A percentile compares a stretch with the other conserved stretches of the same genome.
Evolutionary conservation across 2,329 filamentous ascomycete genomes (phyloP).

Genomic region (Aspergillus japonicus): DNA sequence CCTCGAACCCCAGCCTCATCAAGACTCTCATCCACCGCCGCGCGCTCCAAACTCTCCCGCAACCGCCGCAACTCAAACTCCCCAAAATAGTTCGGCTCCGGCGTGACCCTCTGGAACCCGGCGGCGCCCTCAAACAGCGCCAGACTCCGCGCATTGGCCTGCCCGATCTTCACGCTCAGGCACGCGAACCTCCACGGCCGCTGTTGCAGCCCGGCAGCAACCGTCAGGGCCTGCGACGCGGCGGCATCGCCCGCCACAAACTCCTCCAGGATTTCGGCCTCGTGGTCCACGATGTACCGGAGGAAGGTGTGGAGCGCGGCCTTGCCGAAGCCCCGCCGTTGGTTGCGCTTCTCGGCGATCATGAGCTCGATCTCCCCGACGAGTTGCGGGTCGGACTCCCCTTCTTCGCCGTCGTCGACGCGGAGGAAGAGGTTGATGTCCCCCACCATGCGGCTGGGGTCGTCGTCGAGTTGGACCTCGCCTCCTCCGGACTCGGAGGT

Average conservation of each 20-base stretch:
- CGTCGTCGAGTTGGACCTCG: slow-evolving; percentile 46
- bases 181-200: slow-evolving; percentile 34
- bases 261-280: slow-evolving; percentile 57
- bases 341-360: slow-evolving; percentile 64
- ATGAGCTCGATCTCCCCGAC: slow-evolving; percentile 83
- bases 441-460: slow-evolving; percentile 61
- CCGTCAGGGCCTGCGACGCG: slow-evolving; percentile 12
- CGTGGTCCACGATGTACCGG: slow-evolving; percentile 61
- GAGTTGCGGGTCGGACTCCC: slow-evolving; percentile 32
- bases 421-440: slow-evolving; percentile 82
- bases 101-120: slow-evolving; percentile 54
- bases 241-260: slow-evolving; percentile 38
- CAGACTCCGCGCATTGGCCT: slow-evolving; percentile 57
- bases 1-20: slow-evolving; percentile 32
- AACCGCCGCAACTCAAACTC: slow-evolving; percentile 60
- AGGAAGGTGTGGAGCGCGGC: slow-evolving; percentile 68
- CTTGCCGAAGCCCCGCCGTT: slow-evolving; percentile 64
- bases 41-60: slow-evolving; percentile 31
- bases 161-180: slow-evolving; percentile 62
- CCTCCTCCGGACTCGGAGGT: not conserved
- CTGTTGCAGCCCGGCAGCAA: not conserved
- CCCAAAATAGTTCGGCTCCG: slow-evolving; percentile 63
- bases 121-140: slow-evolving; percentile 61
- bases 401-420: slow-evolving; percentile 53
- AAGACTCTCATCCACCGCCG: slow-evolving; percentile 28